phyloP scores from a whole-genome alignment of 441 rosid species.

The Biscutella laevigata region DNA sequence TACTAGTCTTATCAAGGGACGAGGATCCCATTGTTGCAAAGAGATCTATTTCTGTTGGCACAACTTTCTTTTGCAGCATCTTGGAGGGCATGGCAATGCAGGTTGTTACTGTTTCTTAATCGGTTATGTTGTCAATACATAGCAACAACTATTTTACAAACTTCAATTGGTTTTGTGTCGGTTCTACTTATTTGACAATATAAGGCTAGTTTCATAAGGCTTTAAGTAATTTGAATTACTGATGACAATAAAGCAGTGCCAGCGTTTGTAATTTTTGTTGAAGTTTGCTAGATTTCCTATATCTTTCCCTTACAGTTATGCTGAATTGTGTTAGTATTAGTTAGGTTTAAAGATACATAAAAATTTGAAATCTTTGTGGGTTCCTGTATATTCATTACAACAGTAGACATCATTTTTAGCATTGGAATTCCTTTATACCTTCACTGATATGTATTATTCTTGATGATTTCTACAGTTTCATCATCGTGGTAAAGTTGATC shows the following conservation, averaged over 20 bases:
- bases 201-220: background rate
- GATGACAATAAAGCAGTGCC: background rate
- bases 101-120: constrained; percentile 39
- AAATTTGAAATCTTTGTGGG: constrained; percentile 1
- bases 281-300: background rate
- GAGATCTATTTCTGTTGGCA: constrained; percentile 65
- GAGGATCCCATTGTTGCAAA: constrained; percentile 49
- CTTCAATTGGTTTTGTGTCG: background rate
- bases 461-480: constrained; percentile 42
- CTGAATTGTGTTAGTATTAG: background rate
- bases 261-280: background rate
- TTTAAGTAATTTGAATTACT: background rate
- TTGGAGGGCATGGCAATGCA: constrained; percentile 80
- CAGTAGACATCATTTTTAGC: background rate
- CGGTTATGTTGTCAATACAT: background rate
- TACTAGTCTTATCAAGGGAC: constrained; percentile 62
- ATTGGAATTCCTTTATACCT: background rate
- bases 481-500: constrained; percentile 61
- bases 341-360: background rate
- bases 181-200: background rate
- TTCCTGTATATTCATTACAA: constrained; percentile 2
- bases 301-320: background rate
- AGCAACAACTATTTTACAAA: background rate
- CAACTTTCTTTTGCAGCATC: constrained; percentile 48
- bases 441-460: constrained; percentile 6